These are phyloP conservation scores for Penicillium herquei DNA, from an alignment of 495 filamentous ascomycete genomes.

Conservation along the genomic window DNA sequence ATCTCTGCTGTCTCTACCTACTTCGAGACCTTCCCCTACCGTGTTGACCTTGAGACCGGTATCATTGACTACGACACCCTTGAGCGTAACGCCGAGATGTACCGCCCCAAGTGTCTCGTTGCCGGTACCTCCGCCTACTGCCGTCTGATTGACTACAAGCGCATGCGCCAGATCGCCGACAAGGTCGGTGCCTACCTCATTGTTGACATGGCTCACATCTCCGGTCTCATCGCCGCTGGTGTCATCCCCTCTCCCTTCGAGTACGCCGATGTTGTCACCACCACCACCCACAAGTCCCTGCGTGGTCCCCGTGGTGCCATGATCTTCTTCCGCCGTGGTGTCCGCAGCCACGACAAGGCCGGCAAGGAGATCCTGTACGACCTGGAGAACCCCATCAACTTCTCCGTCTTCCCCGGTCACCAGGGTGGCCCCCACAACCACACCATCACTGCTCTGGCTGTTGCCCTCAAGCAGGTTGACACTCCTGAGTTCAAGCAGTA, in stretches of 20 bases:
- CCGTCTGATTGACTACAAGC: conserved; percentile 93
- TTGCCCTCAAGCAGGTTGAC: conserved; percentile 92
- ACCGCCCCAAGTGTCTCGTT: conserved; percentile 93
- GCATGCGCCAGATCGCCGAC: conserved; percentile 96
- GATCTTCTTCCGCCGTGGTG: conserved; percentile 99
- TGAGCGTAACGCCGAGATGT: conserved; percentile 88
- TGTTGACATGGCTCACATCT: conserved; percentile 99
- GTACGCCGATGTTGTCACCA: conserved; percentile 95
- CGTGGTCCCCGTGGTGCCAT: conserved; percentile 98
- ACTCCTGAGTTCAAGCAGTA: conserved; percentile 95
- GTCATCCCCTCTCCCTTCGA: conserved; percentile 95
- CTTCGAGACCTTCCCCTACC: conserved; percentile 94
- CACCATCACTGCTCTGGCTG: conserved; percentile 97
- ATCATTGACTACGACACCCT: conserved; percentile 96
- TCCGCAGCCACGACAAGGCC: conserved; percentile 84
- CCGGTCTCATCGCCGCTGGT: conserved; percentile 86
- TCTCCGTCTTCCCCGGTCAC: conserved; percentile 98
- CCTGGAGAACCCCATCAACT: conserved; percentile 95
- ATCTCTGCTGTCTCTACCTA: conserved; percentile 93
- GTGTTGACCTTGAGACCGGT: conserved; percentile 85
- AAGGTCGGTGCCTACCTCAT: conserved; percentile 92
- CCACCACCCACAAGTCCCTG: conserved; percentile 99
- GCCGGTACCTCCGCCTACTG: conserved; percentile 99
- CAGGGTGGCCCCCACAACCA: conserved; percentile 99
- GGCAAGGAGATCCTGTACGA: conserved; percentile 91